Evolutionary conservation across 352 stramenopile species (phyloP), one percentile per base, ranked within the genome.

Genomic region (Phytophthora macrochlamydospora): DNA sequence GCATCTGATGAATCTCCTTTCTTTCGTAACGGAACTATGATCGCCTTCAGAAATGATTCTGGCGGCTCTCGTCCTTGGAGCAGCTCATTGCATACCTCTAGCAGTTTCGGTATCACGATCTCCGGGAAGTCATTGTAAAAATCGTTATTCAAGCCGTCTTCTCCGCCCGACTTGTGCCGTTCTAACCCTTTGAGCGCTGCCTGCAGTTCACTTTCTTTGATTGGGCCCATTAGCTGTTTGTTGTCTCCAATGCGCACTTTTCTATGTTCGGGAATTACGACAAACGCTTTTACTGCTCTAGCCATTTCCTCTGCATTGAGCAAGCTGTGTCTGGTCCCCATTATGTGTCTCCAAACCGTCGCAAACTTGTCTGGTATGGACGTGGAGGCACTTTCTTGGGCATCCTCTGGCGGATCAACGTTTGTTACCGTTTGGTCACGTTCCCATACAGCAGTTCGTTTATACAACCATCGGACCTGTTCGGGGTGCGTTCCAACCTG

Each of bases 81-180:
- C 3, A 59, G 4, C 0, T 51, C 52, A 43, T 59, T 59, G 13
- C 40, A 29, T 4, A 59, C 7, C 11, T 37, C 40, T 1, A 8
- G 4, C 1, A 59, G 24, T 7, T 7, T 7, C 2, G 40, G 52
- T 7, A 48, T 30, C 24, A 59, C 4, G 1, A 37, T 24, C 2
- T 13, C 24, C 7, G 38, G 4, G 2, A 2, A 2, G 4, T 51
- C 52, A 2, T 35, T 7, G 28, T 51, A 59, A 40, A 59, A 59
- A 31, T 59, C 38, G 13, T 57, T 55, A 4, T 55, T 55, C 4
- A 32, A 11, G 12, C 49, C 49, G 32, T 55, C 32, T 30, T 42
- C n/a, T 2, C 51, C 33, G 2, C 7, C 37, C 13, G 51, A 4
- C 24, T 57, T 57, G 6, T 57, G 51, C 2, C 51, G 33, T 6